Conservation (phyloP, 1,139 yeast genomes). For the Yamadazyma pseudoaaseri region DNA sequence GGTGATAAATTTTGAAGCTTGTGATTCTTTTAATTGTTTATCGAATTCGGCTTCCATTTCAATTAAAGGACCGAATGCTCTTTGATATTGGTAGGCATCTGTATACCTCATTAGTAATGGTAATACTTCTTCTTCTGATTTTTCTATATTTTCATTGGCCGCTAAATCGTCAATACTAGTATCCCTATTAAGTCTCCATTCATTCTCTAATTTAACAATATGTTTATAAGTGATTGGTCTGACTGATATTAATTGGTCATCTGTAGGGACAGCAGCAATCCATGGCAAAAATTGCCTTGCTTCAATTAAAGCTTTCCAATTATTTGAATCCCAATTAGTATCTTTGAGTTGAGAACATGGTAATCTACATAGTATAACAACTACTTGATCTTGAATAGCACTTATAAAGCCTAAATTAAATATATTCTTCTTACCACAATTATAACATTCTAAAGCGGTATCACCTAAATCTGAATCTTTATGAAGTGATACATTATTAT, state of each 20-base stretch:
- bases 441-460: constrained; percentile 82
- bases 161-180: constrained; percentile 62
- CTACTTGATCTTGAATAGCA: constrained; percentile 84
- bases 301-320: constrained; percentile 87
- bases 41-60: constrained; percentile 82
- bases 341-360: constrained; percentile 78
- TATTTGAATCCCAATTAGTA: constrained; percentile 76
- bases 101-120: constrained; percentile 76
- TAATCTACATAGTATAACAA: constrained; percentile 81
- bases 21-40: constrained; percentile 71
- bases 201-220: constrained; percentile 70
- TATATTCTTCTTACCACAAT: constrained; percentile 81
- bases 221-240: constrained; percentile 60
- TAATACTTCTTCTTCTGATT: constrained; percentile 48
- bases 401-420: constrained; percentile 85
- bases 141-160: constrained; percentile 22
- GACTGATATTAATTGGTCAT: constrained; percentile 58
- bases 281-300: constrained; percentile 77
- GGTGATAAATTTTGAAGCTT: constrained; percentile 69
- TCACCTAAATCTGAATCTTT: constrained; percentile 84
- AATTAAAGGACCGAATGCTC: constrained; percentile 81
- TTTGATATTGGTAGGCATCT: constrained; percentile 85
- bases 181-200: constrained; percentile 73
- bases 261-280: constrained; percentile 71
- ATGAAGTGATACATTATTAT: constrained; percentile 72